Conservation (phyloP, 495 filamentous ascomycete genomes). For the Hypoxylon fragiforme region DNA sequence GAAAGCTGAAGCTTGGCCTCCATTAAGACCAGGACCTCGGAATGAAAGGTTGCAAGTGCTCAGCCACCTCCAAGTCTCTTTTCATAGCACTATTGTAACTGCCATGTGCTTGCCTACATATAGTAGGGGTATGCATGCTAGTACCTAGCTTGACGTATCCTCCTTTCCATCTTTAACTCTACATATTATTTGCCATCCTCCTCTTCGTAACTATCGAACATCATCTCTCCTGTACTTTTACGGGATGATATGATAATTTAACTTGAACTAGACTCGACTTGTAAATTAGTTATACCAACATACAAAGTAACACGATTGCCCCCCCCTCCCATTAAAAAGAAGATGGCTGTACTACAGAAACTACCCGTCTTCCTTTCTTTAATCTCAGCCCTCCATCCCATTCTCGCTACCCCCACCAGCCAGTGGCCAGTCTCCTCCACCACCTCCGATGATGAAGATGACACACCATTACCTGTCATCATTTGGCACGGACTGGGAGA, state of each 20-base stretch:
- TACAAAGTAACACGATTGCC: neutral
- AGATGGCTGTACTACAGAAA: conserved; percentile 20
- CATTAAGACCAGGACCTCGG: no score
- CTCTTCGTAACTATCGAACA: no score
- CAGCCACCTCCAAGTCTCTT: conserved; percentile 12
- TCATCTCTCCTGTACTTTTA: no score
- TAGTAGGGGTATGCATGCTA: no score
- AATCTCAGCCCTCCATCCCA: conserved; percentile 8
- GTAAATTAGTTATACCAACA: no score
- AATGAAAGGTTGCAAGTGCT: no score
- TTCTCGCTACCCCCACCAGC: conserved; percentile 22
- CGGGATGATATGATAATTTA: no score
- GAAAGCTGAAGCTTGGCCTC: conserved; percentile 12
- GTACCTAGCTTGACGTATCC: no score
- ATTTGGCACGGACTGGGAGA: conserved; percentile 87
- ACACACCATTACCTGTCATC: conserved; percentile 76
- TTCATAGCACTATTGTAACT: no score
- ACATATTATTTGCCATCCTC: no score
- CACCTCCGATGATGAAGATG: conserved; percentile 44
- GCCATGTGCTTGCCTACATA: no score
- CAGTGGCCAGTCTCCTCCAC: conserved; percentile 10
- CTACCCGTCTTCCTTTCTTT: conserved; percentile 18
- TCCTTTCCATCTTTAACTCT: conserved; percentile 5
- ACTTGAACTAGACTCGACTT: no score
- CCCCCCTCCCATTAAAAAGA: neutral